A percentile compares a stretch with the other conserved stretches of the same genome.
Evolutionary conservation across 2,329 filamentous ascomycete species (phyloP).

Genomic region (Penicillium aurantiogriseum): DNA sequence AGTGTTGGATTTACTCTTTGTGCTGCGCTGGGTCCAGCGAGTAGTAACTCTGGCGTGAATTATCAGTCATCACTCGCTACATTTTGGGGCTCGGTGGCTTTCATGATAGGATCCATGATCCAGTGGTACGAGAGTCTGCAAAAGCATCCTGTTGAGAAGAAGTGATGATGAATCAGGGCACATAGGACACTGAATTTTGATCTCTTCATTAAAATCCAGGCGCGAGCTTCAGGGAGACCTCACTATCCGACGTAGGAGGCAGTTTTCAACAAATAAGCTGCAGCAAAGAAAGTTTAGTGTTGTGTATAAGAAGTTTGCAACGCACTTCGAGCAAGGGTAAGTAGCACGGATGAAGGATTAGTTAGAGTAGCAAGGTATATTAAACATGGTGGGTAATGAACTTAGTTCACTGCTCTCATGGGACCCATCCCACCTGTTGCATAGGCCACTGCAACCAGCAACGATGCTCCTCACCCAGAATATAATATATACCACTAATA

Average conservation of each 20-base stretch:
- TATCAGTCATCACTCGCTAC: conserved; percentile 52
- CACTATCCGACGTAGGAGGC: not conserved
- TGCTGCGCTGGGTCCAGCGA: conserved; percentile 56
- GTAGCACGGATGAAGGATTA: not conserved
- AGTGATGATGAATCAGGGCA: conserved; percentile 52
- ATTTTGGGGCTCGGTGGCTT: conserved; percentile 44
- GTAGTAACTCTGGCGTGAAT: conserved; percentile 41
- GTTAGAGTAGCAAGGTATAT: not conserved
- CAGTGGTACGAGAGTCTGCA: conserved; percentile 52
- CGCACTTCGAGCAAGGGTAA: not conserved
- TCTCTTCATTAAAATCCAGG: not conserved
- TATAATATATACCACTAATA: conserved; percentile 20
- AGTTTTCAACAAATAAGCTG: not conserved
- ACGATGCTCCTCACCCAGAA: conserved; percentile 20
- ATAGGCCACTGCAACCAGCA: conserved; percentile 18
- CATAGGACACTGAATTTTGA: too few relatives aligned
- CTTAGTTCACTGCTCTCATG: too few relatives aligned
- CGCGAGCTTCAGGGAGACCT: not conserved
- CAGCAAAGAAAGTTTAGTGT: not conserved
- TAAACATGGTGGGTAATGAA: too few relatives aligned
- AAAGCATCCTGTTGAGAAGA: conserved; percentile 57
- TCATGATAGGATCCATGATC: conserved; percentile 47
- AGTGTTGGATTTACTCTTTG: conserved; percentile 63
- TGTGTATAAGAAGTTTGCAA: not conserved
- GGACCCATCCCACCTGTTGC: not conserved